These are phyloP conservation scores for Fusarium sp. DNA, from an alignment of 2,329 filamentous ascomycete genomes.

Conservation along the genomic window DNA sequence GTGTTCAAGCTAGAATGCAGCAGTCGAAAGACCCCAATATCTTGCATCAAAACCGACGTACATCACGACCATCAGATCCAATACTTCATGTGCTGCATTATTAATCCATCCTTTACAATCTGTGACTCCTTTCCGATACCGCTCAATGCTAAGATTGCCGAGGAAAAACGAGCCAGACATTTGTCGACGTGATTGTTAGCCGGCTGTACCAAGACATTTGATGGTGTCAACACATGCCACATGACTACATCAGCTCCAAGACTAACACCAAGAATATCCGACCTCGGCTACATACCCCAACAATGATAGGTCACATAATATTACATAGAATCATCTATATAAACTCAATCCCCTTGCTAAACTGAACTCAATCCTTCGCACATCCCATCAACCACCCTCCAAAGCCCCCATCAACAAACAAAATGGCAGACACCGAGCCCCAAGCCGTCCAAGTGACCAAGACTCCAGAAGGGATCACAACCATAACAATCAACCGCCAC, in stretches of 20 bases:
- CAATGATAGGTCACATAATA: not conserved
- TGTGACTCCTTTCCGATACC: not conserved
- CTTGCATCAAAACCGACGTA: not conserved
- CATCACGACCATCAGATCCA: not conserved
- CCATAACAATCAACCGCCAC: conserved; percentile 66
- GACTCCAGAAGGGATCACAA: conserved; percentile 59
- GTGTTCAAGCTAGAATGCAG: not conserved
- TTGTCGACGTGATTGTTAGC: not conserved
- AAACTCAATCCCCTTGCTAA: not conserved
- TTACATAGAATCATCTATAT: not conserved
- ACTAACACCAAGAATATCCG: not conserved
- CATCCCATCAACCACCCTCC: not conserved
- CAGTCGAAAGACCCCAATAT: not conserved
- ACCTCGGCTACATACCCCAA: not conserved
- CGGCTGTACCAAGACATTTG: not conserved
- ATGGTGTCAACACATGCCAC: not conserved
- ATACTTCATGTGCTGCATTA: not conserved
- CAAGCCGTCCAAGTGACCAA: conserved; percentile 33
- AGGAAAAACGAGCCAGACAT: not conserved
- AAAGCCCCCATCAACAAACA: not conserved
- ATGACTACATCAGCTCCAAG: not conserved
- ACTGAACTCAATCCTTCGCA: not conserved
- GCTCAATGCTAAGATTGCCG: not conserved
- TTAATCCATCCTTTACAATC: not conserved
- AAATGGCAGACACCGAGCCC: conserved; percentile 3